Percentiles rank a stretch among this genome's conserved stretches.
phyloP scores from a whole-genome alignment of 345 rosid species.

The Ricinus communis region DNA sequence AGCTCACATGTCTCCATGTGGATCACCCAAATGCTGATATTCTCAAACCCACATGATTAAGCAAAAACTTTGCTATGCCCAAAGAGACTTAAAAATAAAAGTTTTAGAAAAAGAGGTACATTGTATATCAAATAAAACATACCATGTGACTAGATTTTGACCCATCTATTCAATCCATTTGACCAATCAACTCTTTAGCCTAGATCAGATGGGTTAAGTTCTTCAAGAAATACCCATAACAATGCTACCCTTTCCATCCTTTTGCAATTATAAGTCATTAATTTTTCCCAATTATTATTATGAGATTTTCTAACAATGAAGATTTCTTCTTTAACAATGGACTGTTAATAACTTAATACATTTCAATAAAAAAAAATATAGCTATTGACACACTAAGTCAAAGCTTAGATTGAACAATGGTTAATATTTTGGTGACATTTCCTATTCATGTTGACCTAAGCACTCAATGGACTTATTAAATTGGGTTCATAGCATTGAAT shows the following conservation, averaged over 20 bases:
- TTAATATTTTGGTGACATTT: too few species aligned
- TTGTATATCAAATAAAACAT: conserved; percentile 30
- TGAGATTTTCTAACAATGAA: too few species aligned
- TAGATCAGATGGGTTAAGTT: not conserved
- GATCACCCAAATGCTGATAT: conserved; percentile 35
- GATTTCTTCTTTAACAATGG: too few species aligned
- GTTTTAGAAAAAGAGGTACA: conserved; percentile 22
- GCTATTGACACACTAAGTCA: too few species aligned
- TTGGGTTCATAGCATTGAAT: too few species aligned
- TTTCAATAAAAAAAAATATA: too few species aligned
- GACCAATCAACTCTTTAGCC: conserved; percentile 29
- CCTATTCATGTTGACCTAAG: too few species aligned
- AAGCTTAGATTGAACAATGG: too few species aligned
- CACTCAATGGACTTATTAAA: too few species aligned
- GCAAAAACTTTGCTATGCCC: conserved; percentile 20
- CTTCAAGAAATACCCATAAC: not conserved
- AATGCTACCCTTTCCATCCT: not conserved
- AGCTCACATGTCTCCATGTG: conserved; percentile 53
- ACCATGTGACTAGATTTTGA: conserved; percentile 53
- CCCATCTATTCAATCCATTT: conserved; percentile 26
- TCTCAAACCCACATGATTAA: conserved; percentile 38
- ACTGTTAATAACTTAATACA: too few species aligned
- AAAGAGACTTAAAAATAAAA: conserved; percentile 8
- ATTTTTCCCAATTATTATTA: not conserved
- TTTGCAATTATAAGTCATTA: not conserved